Evolutionary conservation across 257 asterid genomes (phyloP), one percentile per base, ranked within the genome.

Genomic region (Echium plantagineum): DNA sequence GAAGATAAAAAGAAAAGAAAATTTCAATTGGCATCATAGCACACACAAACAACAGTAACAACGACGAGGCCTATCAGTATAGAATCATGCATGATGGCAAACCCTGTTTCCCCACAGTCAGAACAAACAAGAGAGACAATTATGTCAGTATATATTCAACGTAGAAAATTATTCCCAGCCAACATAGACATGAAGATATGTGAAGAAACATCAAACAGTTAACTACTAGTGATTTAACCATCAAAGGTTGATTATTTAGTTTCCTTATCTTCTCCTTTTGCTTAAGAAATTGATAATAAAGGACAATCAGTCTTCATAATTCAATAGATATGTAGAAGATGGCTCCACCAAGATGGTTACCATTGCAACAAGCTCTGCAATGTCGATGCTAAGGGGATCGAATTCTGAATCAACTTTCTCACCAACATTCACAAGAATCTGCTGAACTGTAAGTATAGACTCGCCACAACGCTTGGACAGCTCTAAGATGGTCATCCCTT

Each of bases 341-440:
- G 61, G 47, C 12, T 52, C 22, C 42, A 21, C 9, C 18, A 26
- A 32, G 53, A 10, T 1, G 62, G 57, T 53, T 88, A 91, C 98
- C 98, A 91, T 88, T 7, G 95, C 94, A 70, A 84, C 85, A 47
- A 91, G 85, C 82, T 91, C 98, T 9, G 97, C 95, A 60, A 86
- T 65, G 73, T 91, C 98, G 17, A 84, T 68, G 75, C 90, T 75
- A 65, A 91, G 81, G 58, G 81, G 60, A 24, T 89, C 97, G 28
- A 78, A 91, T 72, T 91, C 97, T 3, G 98, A 91, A 64, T 77
- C 89, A 80, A 80, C 84, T 74, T 81, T 88, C 73, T 91, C 98
- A 63, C 97, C 98, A 53, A 84, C 94, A 80, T 82, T 84, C 38
- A 71, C 55, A 64, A 91, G 85, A 66, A 91, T 78, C 70, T 79